These are phyloP conservation scores for Candida schatavii DNA, from an alignment of 805 yeast genomes.

Conservation along the genomic window DNA sequence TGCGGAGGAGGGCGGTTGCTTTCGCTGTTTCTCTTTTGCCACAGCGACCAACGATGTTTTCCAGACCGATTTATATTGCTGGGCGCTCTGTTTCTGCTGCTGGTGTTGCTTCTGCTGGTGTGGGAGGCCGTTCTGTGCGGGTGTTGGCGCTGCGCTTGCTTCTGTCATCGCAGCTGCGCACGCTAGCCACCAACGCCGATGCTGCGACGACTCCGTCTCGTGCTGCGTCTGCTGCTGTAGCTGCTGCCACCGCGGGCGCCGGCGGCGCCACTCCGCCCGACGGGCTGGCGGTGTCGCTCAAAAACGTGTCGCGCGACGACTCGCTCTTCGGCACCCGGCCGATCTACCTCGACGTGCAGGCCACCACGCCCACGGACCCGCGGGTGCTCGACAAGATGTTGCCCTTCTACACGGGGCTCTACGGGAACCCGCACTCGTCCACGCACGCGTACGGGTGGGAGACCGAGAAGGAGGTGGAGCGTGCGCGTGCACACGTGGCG, in stretches of 20 bases:
- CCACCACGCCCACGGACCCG: constrained; percentile 98
- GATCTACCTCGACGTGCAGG: constrained; percentile 95
- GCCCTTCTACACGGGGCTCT: constrained; percentile 82
- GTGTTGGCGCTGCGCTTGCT: constrained; percentile 3
- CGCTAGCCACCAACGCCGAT: constrained; percentile 3
- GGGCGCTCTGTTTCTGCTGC: too few species aligned
- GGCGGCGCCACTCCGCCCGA: constrained; percentile 35
- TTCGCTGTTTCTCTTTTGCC: too few species aligned
- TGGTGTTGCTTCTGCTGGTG: too few species aligned
- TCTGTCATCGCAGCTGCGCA: neutral
- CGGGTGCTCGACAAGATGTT: constrained; percentile 89
- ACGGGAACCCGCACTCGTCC: constrained; percentile 97
- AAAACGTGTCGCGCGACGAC: constrained; percentile 44
- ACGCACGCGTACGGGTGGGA: constrained; percentile 99
- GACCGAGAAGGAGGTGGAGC: constrained; percentile 87
- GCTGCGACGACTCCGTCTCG: neutral
- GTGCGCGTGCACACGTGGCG: constrained; percentile 81
- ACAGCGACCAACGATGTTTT: too few species aligned
- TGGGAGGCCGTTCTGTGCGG: too few species aligned
- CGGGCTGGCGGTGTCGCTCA: constrained; percentile 46
- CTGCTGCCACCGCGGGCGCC: neutral
- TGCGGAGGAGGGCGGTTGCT: too few species aligned
- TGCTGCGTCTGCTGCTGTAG: neutral
- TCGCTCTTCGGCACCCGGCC: constrained; percentile 71
- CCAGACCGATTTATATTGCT: too few species aligned